These are phyloP conservation scores for Halteria grandinella DNA, from an alignment of 73 alveolate species.

Conservation along the genomic window DNA sequence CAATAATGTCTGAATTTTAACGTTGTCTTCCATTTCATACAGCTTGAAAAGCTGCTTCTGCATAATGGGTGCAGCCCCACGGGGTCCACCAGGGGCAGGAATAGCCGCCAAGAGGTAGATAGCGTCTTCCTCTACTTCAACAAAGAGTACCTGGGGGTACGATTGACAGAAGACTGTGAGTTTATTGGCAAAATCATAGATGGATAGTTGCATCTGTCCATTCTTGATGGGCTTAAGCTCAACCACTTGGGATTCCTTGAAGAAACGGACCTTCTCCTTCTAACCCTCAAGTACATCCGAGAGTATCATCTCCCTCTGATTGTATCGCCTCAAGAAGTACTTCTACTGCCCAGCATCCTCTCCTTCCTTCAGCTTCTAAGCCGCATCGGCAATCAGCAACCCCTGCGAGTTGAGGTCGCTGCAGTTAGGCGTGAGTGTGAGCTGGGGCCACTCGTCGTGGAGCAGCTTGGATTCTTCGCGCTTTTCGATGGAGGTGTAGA, in stretches of 20 bases:
- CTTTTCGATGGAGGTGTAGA: constrained; percentile 44
- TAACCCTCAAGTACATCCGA: constrained; percentile 64
- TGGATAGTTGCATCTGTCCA: constrained; percentile 62
- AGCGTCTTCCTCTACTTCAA: constrained; percentile 72
- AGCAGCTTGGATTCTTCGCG: constrained; percentile 32
- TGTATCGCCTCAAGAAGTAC: constrained; percentile 39
- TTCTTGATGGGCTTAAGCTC: constrained; percentile 65
- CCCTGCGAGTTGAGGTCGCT: constrained; percentile 42
- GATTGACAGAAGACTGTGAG: constrained; percentile 51
- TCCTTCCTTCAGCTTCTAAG: constrained; percentile 2
- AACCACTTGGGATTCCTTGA: constrained; percentile 67
- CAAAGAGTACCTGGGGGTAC: constrained; percentile 47
- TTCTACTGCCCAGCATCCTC: constrained; percentile 34
- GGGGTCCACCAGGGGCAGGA: no score
- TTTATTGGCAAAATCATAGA: constrained; percentile 73
- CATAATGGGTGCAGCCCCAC: constrained; percentile 45
- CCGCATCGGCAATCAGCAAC: constrained; percentile 44
- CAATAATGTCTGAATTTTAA: constrained; percentile 74
- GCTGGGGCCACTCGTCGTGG: constrained; percentile 33
- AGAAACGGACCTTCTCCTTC: constrained; percentile 61
- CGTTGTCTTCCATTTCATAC: constrained; percentile 81
- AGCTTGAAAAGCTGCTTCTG: constrained; percentile 63
- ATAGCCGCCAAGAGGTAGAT: constrained; percentile 65
- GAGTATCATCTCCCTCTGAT: constrained; percentile 31
- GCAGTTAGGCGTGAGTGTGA: constrained; percentile 37